Conservation (phyloP, 208 protist species). For the Plasmodiophora brassicae region DNA sequence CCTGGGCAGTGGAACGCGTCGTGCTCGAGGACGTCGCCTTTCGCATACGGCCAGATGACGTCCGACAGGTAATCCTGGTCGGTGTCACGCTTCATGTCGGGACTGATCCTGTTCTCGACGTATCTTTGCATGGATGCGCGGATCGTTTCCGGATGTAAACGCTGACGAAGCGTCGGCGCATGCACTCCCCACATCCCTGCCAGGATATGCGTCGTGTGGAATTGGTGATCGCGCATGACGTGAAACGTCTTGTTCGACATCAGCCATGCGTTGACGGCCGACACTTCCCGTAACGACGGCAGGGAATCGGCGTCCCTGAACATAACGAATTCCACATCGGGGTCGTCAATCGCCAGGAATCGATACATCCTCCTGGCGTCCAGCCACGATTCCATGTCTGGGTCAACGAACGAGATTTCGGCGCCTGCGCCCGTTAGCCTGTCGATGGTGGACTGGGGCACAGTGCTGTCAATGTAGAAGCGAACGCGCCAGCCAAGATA, state of each 20-base stretch:
- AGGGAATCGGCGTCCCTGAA: constrained; percentile 8
- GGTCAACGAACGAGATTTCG: not conserved
- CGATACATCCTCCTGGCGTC: not conserved
- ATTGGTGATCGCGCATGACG: not conserved
- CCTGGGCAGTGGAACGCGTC: not conserved
- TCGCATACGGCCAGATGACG: not conserved
- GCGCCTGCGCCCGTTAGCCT: not conserved
- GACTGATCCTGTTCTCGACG: no score
- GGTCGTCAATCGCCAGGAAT: not conserved
- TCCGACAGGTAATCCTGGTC: not conserved
- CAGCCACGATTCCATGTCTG: not conserved
- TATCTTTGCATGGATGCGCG: no score
- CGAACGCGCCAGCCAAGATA: not conserved
- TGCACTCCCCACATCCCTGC: not conserved
- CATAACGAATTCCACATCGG: not conserved
- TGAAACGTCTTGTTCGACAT: not conserved
- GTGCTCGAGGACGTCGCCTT: not conserved
- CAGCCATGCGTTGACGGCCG: not conserved
- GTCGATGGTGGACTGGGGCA: not conserved
- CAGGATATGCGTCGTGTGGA: no score
- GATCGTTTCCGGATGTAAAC: no score
- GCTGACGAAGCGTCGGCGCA: not conserved
- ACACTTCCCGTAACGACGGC: not conserved
- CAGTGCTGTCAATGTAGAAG: not conserved
- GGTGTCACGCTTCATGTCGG: not conserved